Evolutionary conservation across 495 filamentous ascomycete species (phyloP).

Genomic region (Trypethelium eluteriae): DNA sequence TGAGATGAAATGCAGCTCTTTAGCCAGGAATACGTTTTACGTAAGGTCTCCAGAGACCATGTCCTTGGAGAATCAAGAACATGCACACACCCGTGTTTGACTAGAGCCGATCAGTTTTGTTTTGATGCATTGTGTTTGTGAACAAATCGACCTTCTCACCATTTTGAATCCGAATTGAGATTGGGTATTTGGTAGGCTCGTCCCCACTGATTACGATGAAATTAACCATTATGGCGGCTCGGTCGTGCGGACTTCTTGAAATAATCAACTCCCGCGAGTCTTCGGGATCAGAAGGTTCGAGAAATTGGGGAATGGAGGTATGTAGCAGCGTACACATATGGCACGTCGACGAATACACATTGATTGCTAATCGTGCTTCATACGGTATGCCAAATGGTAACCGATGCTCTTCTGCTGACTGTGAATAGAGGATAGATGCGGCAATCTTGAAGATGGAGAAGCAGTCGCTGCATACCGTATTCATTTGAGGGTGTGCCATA

Average conservation of each 20-base stretch:
- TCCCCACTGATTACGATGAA: neutral
- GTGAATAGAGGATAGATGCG: neutral
- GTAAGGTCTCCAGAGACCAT: neutral
- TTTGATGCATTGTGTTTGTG: neutral
- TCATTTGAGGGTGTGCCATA: neutral
- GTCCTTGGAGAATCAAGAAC: neutral
- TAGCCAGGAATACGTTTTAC: neutral
- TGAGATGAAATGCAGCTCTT: neutral
- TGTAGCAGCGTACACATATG: neutral
- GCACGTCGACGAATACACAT: neutral
- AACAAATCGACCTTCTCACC: neutral
- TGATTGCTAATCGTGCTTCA: neutral
- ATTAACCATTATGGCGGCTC: neutral
- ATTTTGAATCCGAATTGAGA: neutral
- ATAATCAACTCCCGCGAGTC: neutral
- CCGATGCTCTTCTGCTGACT: neutral
- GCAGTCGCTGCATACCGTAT: neutral
- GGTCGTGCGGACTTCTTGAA: neutral
- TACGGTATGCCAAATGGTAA: neutral
- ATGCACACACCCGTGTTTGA: neutral
- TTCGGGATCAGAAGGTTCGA: neutral
- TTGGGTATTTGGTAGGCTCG: neutral
- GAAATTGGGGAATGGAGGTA: neutral
- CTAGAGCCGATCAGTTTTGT: neutral
- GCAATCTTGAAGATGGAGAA: neutral